Conservation (phyloP, 164 flowering plant species). For the Magnolia officinalis region DNA sequence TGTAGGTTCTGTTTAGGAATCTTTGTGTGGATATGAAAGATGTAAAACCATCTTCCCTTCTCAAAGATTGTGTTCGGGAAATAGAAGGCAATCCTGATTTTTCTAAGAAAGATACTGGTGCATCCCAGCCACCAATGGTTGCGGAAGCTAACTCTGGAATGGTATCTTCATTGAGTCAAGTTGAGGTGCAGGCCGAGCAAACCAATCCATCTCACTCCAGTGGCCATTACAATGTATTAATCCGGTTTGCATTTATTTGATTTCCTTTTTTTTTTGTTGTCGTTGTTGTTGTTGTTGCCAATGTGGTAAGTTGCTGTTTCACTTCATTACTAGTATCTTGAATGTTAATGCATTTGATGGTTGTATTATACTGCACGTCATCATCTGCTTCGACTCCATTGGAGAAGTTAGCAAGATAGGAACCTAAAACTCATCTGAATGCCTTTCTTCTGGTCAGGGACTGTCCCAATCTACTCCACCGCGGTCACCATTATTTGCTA, state of each 20-base stretch:
- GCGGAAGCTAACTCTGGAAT: slow-evolving; percentile 61
- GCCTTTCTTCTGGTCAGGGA: slow-evolving; percentile 74
- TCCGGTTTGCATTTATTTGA: slow-evolving; percentile 48
- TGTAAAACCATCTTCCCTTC: slow-evolving; percentile 71
- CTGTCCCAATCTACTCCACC: slow-evolving; percentile 54
- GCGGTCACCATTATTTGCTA: slow-evolving; percentile 54
- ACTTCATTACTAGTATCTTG: too few species aligned
- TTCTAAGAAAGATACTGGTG: slow-evolving; percentile 76
- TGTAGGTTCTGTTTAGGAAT: slow-evolving; percentile 83
- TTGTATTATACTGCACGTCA: slow-evolving; percentile 59
- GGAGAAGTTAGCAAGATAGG: slow-evolving; percentile 82
- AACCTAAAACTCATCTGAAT: slow-evolving; percentile 62
- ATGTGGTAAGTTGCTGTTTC: too few species aligned
- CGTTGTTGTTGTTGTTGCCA: too few species aligned
- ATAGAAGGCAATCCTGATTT: slow-evolving; percentile 98
- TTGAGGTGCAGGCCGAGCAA: slow-evolving; percentile 74
- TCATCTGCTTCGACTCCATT: slow-evolving; percentile 53
- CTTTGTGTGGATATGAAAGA: slow-evolving; percentile 88
- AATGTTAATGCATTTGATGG: slow-evolving; percentile 15
- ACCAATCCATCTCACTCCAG: slow-evolving; percentile 51
- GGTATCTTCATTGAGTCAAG: slow-evolving; percentile 55
- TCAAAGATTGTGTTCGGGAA: slow-evolving; percentile 76
- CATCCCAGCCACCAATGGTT: slow-evolving; percentile 57
- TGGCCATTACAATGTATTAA: slow-evolving; percentile 50
- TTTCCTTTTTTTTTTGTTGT: not conserved